Evolutionary conservation across 352 stramenopile genomes (phyloP), one percentile per base, ranked within the genome.

Genomic region (Globisporangium mamillatum): DNA sequence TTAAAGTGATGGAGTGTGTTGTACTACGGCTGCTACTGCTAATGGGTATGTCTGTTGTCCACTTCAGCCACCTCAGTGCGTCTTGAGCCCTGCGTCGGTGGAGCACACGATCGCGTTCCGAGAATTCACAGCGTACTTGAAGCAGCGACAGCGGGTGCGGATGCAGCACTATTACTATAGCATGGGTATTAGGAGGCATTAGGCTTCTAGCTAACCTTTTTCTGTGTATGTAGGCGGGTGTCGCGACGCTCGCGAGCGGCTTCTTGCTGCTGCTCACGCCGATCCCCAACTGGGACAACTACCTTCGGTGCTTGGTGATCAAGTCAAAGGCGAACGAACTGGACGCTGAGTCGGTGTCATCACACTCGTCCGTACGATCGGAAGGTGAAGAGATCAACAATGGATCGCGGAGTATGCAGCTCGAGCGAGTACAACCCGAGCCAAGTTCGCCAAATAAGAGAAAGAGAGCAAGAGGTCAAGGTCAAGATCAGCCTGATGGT

Each of bases 261-360:
- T 62, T 72, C 12, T 63, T 93, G 32, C 71, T 91, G 71, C 64
- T 93, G 27, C 70, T 93, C 24, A 77, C 77, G 22, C 84, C 84
- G 6, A 67, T 91, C 5, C 56, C 71, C 7, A 70, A 79, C 22
- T 69, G 73, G 27, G 69, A 83, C 64, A 67, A 63, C 24, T 73
- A 69, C 53, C 66, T 93, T 10, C 78, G 80, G 18, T 91, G 82
- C 58, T 64, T 90, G 25, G 74, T 85, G 55, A 67, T 91, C 25
- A 87, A 86, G 58, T 71, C 82, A 1, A 78, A 73, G 50, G 32
- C 69, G 5, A 74, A 60, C 2, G 64, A 60, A 3, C 12, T 64
- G n/a, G 53, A 65, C 5, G 29, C 36, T 5, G 66, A 65, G 8
- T 62, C 48, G 1, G 59, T 46, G n/a, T 32, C 66, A 2, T 52